Percentiles rank a stretch among this genome's conserved stretches.
Evolutionary conservation across 2,329 filamentous ascomycete genomes (phyloP).

Genomic region (Mycosphaerelloides madeirae): DNA sequence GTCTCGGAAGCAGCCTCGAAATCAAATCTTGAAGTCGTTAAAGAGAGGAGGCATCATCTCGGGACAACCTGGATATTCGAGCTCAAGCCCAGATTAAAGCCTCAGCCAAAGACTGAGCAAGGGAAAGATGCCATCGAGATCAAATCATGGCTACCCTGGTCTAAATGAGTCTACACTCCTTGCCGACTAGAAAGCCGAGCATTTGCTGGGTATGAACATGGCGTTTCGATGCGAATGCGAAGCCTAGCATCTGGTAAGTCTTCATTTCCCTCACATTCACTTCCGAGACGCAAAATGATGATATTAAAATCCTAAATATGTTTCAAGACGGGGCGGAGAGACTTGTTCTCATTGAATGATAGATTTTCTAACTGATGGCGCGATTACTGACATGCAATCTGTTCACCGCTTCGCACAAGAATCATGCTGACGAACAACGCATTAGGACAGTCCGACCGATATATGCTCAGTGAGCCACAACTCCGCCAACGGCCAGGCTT

Average conservation of each 20-base stretch:
- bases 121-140: neutral
- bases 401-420: neutral
- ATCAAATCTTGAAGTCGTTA: constrained; percentile 45
- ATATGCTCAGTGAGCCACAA: neutral
- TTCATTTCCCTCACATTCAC: neutral
- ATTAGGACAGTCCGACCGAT: neutral
- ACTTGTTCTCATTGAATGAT: constrained; percentile 20
- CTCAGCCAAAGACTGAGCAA: neutral
- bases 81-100: constrained; percentile 39
- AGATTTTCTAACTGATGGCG: constrained; percentile 14
- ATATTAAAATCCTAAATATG: constrained; percentile 28
- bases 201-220: too few relatives aligned
- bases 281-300: constrained; percentile 19
- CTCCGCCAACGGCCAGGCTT: too few relatives aligned
- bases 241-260: constrained; percentile 12
- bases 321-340: constrained; percentile 34
- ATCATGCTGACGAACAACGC: neutral
- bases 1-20: constrained; percentile 44
- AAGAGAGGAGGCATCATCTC: constrained; percentile 43
- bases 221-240: neutral
- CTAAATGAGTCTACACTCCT: constrained; percentile 6
- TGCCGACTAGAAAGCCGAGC: too few relatives aligned
- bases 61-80: constrained; percentile 49
- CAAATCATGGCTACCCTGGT: constrained; percentile 11
- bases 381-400: neutral